Percentiles rank a stretch among this genome's conserved stretches.
Conservation (phyloP, 2,329 filamentous ascomycete species). For the Exophiala sp. region DNA sequence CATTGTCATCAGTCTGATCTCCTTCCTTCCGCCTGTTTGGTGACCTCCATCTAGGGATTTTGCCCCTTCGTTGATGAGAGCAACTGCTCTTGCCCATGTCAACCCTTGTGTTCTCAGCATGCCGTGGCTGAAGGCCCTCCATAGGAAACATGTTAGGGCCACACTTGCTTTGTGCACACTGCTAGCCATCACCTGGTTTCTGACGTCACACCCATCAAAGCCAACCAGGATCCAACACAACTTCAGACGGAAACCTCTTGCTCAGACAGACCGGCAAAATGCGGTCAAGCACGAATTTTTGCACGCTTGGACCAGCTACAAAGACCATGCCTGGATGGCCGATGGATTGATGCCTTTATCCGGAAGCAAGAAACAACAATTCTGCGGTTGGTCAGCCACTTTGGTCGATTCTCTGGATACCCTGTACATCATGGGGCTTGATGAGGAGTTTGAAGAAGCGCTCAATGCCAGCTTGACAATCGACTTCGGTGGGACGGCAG, state of each 20-base stretch:
- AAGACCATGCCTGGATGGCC: conserved; percentile 15
- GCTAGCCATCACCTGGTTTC: neutral
- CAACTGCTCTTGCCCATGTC: neutral
- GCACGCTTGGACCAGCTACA: conserved; percentile 13
- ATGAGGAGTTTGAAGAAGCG: conserved; percentile 52
- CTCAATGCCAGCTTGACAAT: conserved; percentile 48
- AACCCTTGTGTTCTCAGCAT: neutral
- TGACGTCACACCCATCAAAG: neutral
- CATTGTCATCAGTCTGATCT: no score
- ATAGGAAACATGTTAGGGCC: neutral
- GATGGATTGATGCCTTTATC: conserved; percentile 11
- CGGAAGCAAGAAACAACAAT: conserved; percentile 5
- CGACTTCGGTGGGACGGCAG: conserved; percentile 46
- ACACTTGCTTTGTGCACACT: neutral
- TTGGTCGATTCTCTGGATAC: conserved; percentile 57
- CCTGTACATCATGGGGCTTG: conserved; percentile 56
- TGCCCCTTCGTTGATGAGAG: neutral
- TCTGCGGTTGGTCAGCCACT: conserved; percentile 48
- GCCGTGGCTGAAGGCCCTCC: conserved; percentile 2
- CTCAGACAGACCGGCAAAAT: conserved; percentile 6
- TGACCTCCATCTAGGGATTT: neutral
- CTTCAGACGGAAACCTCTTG: neutral
- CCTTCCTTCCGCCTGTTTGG: no score
- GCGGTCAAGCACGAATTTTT: conserved; percentile 14
- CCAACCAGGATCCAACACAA: conserved; percentile 5